Conservation (phyloP, 768 basidiomycete genomes). For the Fomitopsis pulvina region DNA sequence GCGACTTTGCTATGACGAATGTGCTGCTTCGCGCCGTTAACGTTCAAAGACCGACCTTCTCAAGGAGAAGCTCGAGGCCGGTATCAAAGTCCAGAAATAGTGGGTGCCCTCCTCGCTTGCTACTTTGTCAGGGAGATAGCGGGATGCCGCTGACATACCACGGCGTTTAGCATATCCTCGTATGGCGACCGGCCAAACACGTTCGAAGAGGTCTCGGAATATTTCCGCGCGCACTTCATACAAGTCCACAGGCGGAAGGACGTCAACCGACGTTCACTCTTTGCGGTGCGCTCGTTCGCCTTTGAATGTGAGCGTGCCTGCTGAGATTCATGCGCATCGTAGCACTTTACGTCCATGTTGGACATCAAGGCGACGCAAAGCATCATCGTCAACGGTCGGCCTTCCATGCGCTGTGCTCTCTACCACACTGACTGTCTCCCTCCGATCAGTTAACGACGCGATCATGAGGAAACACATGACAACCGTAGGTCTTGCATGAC, state of each 20-base stretch:
- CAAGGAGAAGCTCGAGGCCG: constrained; percentile 61
- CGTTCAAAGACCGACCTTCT: constrained; percentile 64
- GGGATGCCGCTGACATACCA: background rate
- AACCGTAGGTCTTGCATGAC: constrained; percentile 22
- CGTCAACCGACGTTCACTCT: constrained; percentile 73
- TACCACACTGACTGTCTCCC: background rate
- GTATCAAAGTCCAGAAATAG: constrained; percentile 70
- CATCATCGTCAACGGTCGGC: constrained; percentile 72
- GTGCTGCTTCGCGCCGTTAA: background rate
- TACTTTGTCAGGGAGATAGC: background rate
- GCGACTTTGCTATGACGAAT: background rate
- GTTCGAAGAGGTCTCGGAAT: constrained; percentile 75
- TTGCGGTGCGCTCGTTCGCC: constrained; percentile 38
- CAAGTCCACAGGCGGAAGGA: constrained; percentile 78
- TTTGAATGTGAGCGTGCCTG: constrained; percentile 48
- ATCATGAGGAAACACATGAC: constrained; percentile 24
- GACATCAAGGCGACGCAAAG: constrained; percentile 80
- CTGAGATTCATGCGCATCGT: constrained; percentile 1
- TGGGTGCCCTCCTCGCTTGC: constrained; percentile 31
- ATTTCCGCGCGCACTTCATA: constrained; percentile 84
- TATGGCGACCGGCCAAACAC: constrained; percentile 77
- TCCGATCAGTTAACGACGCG: constrained; percentile 22
- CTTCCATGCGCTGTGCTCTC: background rate
- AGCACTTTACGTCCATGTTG: constrained; percentile 32
- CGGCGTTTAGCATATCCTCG: constrained; percentile 57